These are phyloP conservation scores for Ogataea polymorpha DNA, from an alignment of 805 yeast species.

Conservation along the genomic window DNA sequence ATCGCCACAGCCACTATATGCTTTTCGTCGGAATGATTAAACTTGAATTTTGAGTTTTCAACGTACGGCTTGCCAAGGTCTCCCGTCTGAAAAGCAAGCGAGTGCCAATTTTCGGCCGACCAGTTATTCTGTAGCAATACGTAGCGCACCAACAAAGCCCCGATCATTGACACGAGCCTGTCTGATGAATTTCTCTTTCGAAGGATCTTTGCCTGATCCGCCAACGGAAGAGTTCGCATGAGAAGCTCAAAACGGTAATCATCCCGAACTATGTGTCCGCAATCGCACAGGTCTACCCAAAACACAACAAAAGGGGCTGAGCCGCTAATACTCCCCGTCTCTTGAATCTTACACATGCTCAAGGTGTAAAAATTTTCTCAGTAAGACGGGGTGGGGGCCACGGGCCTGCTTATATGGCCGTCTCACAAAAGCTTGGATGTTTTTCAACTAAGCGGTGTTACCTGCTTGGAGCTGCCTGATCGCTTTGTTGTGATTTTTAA, in stretches of 20 bases:
- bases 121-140: slow-evolving; percentile 36
- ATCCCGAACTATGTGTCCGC: slow-evolving; percentile 13
- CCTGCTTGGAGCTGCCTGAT: no score
- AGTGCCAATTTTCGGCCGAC: slow-evolving; percentile 8
- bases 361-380: neutral
- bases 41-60: slow-evolving; percentile 34
- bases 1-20: slow-evolving; percentile 46
- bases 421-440: no score
- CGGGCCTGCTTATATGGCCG: no score
- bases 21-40: slow-evolving; percentile 61
- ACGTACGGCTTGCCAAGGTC: slow-evolving; percentile 58
- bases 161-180: slow-evolving; percentile 40
- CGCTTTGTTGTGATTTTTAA: no score
- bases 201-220: slow-evolving; percentile 40
- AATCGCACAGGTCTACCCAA: slow-evolving; percentile 4
- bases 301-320: neutral
- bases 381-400: no score
- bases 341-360: no score
- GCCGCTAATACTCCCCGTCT: neutral
- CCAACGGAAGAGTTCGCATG: slow-evolving; percentile 44
- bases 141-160: slow-evolving; percentile 43
- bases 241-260: slow-evolving; percentile 48
- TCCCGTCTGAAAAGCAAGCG: slow-evolving; percentile 32
- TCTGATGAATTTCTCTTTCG: slow-evolving; percentile 36
- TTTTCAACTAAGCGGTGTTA: no score